phyloP scores from a whole-genome alignment of 345 rosid species.

The Isatis tinctoria region DNA sequence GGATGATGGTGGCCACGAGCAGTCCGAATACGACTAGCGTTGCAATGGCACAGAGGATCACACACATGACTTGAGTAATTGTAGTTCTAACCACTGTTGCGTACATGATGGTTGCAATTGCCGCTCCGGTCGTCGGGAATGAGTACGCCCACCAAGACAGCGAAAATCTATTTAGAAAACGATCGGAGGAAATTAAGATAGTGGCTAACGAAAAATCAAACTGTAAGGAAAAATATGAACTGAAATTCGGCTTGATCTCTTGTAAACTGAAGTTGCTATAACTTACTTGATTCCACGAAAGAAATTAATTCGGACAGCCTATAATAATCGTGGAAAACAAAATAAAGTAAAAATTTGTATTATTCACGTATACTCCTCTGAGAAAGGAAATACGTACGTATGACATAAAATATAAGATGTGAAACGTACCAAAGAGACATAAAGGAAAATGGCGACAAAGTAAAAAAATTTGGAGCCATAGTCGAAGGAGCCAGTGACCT shows the following conservation, averaged over 20 bases:
- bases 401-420: not conserved
- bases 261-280: too few relatives aligned
- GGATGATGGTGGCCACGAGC: conserved; percentile 51
- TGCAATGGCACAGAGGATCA: conserved; percentile 41
- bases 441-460: conserved; percentile 78
- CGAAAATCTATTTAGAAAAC: conserved; percentile 53
- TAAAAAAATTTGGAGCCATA: conserved; percentile 63
- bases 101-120: conserved; percentile 64
- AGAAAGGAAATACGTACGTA: not conserved
- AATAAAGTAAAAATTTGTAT: not conserved
- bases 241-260: too few relatives aligned
- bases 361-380: not conserved
- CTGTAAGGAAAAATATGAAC: not conserved
- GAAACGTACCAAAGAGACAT: conserved; percentile 57
- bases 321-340: not conserved
- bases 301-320: conserved; percentile 70
- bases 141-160: conserved; percentile 98
- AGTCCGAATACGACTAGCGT: conserved; percentile 52
- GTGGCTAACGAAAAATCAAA: not conserved
- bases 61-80: conserved; percentile 45
- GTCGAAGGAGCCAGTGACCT: conserved; percentile 67
- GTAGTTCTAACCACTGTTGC: conserved; percentile 47
- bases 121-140: conserved; percentile 81
- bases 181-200: not conserved
- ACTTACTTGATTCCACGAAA: conserved; percentile 73